Conservation (phyloP, 306 rosid species). For the Urtica urens region DNA sequence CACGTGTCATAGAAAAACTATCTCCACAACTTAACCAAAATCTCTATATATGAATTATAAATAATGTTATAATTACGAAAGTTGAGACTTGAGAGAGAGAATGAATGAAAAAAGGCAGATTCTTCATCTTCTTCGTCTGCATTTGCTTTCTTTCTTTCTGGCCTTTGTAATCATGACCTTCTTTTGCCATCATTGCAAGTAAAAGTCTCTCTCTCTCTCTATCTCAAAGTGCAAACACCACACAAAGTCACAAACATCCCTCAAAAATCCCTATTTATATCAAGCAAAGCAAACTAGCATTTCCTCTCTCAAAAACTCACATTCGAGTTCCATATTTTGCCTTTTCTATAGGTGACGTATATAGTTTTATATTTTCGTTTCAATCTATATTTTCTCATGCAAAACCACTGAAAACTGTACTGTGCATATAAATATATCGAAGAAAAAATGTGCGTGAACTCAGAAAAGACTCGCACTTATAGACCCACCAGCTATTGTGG, state of each 20-base stretch:
- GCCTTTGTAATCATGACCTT: slow-evolving; percentile 65
- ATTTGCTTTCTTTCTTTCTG: slow-evolving; percentile 34
- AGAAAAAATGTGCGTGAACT: slow-evolving; percentile 34
- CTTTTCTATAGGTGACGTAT: neutral
- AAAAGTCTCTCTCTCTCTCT: slow-evolving; percentile 36
- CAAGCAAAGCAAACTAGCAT: slow-evolving; percentile 13
- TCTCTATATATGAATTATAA: too few relatives aligned
- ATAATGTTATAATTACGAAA: slow-evolving; percentile 6
- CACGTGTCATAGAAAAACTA: too few relatives aligned
- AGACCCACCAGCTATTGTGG: slow-evolving; percentile 9
- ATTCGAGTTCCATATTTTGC: neutral
- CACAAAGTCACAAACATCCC: slow-evolving; percentile 17
- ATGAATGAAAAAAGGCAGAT: slow-evolving; percentile 5
- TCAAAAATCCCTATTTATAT: slow-evolving; percentile 32
- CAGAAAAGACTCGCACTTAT: slow-evolving; percentile 14
- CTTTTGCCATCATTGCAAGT: slow-evolving; percentile 58
- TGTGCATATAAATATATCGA: neutral
- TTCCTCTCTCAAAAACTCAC: slow-evolving; percentile 8
- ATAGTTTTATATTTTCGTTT: neutral
- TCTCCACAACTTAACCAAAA: too few relatives aligned
- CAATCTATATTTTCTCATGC: neutral
- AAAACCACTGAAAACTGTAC: too few relatives aligned
- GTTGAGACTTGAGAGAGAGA: slow-evolving; percentile 2
- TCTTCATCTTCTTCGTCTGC: slow-evolving; percentile 32
- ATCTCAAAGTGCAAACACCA: slow-evolving; percentile 21